Conservation (phyloP, 768 basidiomycete species). For the Leucocoprinus sp. region DNA sequence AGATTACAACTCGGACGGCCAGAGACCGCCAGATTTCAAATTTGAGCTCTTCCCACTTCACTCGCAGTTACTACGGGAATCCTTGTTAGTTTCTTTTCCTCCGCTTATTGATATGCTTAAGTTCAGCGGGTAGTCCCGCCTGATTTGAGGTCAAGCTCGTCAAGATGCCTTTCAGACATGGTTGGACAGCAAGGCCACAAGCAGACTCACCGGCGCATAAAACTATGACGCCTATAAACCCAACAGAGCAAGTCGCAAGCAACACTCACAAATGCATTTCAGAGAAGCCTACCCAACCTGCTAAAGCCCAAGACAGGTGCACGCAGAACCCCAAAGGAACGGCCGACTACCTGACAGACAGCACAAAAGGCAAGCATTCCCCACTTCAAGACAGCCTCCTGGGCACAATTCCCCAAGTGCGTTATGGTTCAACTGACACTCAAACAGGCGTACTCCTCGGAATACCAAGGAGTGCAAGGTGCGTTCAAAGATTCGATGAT, state of each 20-base stretch:
- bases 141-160: conserved; percentile 68
- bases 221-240: conserved; percentile 49
- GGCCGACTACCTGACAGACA: too few species aligned
- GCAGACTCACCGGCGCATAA: conserved; percentile 28
- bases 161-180: conserved; percentile 16
- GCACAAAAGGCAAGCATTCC: too few species aligned
- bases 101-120: conserved; percentile 88
- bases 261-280: conserved; percentile 39
- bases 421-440: conserved; percentile 60
- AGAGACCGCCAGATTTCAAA: conserved; percentile 66
- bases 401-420: conserved; percentile 22
- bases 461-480: conserved; percentile 73
- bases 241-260: conserved; percentile 17
- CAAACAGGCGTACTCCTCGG: conserved; percentile 69
- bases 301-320: too few species aligned
- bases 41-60: conserved; percentile 82
- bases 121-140: conserved; percentile 80
- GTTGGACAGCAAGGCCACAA: conserved; percentile 12
- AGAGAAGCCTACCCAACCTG: conserved; percentile 30
- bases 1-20: conserved; percentile 69
- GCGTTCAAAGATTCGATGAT: conserved; percentile 82
- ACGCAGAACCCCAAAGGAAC: too few species aligned
- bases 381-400: conserved; percentile 35
- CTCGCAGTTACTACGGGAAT: conserved; percentile 85
- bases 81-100: conserved; percentile 90